Base-by-base conservation (phyloP, 371 early-diverging fungal genomes). In the Mortierella polycephala region DNA sequence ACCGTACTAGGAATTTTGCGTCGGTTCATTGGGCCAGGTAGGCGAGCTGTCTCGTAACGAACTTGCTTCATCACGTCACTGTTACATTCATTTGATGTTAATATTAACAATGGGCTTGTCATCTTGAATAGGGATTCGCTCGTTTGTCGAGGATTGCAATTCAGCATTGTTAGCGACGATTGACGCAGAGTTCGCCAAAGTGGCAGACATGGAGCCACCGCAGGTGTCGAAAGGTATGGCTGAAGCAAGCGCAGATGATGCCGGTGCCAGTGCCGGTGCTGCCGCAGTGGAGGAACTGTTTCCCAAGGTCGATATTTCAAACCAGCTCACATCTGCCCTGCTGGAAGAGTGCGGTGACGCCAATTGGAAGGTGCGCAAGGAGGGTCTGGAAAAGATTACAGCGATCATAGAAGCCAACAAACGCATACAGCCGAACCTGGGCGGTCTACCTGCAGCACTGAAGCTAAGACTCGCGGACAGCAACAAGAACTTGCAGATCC, bases 281-380 rank as follows among this genome's bases (percentile, higher is more conserved):
- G 85, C 93, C 12, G 85, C 93, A 1, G 77, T 93, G 51, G 98
- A 97, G 46, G 93, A 93, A 1, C 83, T 97, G 14, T 92, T 96
- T 65, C 95, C 96, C 9, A 89, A 96, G 21, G 93, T 94, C 9
- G 96, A 96, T 71, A 87, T 97, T 39, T 83, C 87, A 6, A 68
- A 86, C 21, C 85, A 85, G 57, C 66, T 94, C 44, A 86, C 88
- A 4, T 67, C 67, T 3, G 60, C 79, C 10, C 40, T 82, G 14
- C 63, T 87, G 42, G 77, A 90, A 62, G 88, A 93, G 62, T 88
- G 96, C 51, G 86, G 84, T 37, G 94, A 96, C 79, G 85, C 87
- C 57, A 92, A 95, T 56, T 98, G 99, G 99, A 97, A 96, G 77
- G 83, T 90, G n/a, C 92, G 99, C 46, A 97, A 98, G 77, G 97